phyloP scores from a whole-genome alignment of 179 eudicot species.

The Kewa caespitosa region DNA sequence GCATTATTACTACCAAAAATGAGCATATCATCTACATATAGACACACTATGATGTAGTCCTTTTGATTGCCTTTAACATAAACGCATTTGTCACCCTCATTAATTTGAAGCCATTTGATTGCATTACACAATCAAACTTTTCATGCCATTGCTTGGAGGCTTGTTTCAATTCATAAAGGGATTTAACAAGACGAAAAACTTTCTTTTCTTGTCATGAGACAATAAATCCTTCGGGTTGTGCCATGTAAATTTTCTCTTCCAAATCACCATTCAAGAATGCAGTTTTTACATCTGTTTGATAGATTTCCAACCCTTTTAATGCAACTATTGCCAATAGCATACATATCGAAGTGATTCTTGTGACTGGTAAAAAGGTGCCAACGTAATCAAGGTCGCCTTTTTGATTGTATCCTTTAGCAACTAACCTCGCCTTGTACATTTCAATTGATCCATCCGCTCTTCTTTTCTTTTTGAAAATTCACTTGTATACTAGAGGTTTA shows the following conservation, averaged over 20 bases:
- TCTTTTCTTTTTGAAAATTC: background rate
- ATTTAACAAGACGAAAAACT: background rate
- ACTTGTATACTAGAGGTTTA: background rate
- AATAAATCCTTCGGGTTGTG: background rate
- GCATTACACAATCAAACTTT: background rate
- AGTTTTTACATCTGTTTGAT: background rate
- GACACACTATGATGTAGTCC: background rate
- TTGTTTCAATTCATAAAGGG: background rate
- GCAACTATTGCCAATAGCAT: background rate
- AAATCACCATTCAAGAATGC: too few species aligned
- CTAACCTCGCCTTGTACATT: background rate
- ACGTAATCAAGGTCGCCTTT: background rate
- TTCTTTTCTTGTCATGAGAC: background rate
- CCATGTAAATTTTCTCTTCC: too few species aligned
- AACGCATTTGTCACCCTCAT: background rate
- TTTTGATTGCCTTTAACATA: background rate
- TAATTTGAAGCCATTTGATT: background rate
- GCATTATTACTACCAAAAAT: background rate
- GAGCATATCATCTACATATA: background rate
- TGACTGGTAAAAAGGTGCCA: background rate
- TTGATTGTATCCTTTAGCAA: background rate
- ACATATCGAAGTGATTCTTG: background rate
- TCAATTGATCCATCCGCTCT: background rate
- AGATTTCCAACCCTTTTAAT: background rate
- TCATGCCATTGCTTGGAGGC: background rate